Evolutionary conservation across 306 rosid species (phyloP), one percentile per base, ranked within the genome.

Genomic region (Rosa lucieae): DNA sequence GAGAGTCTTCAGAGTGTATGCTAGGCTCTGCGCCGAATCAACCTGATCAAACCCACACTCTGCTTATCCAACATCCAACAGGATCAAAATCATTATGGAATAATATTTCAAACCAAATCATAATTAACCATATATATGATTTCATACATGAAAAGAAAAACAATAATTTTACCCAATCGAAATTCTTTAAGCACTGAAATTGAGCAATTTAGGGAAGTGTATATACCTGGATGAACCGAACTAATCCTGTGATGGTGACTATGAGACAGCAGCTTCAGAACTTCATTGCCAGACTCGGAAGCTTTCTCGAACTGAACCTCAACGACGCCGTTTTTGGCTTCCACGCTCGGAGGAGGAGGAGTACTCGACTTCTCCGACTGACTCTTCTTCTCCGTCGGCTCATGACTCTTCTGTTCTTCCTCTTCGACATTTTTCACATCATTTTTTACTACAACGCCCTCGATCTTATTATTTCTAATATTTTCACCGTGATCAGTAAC

Each of bases 281-380:
- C 76, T 7, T 82, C 80, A 47, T 81, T 85, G 20, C 94, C 95
- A 0, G 98, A 91, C 61, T 89, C 89, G 1, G 95, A 90, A 23
- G 97, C 95, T 79, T 74, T 88, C 69, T 86, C 79, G 42, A 94
- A 85, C 43, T 82, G 87, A 74, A 74, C 74, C 81, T 92, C 97
- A 0, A 77, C 72, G 47, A 87, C 82, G 58, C 87, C 84, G 72
- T 77, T 52, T 70, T 18, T 35, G 17, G 43, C 75, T 20, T 10
- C 35, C n/a, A 8, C 42, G 1, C 40, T 52, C 23, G 14, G 13
- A n/a, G 14, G 13, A 8, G 13, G 29, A 26, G 29, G 21, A 74
- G 39, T 39, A 8, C 84, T 58, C 21, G 74, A 8, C 32, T 55
- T 68, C 17, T 70, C 69, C 23, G 78, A 55, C n/a, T 78, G 46